Evolutionary conservation across 2,329 filamentous ascomycete genomes (phyloP).

Genomic region (Didymella lethalis): DNA sequence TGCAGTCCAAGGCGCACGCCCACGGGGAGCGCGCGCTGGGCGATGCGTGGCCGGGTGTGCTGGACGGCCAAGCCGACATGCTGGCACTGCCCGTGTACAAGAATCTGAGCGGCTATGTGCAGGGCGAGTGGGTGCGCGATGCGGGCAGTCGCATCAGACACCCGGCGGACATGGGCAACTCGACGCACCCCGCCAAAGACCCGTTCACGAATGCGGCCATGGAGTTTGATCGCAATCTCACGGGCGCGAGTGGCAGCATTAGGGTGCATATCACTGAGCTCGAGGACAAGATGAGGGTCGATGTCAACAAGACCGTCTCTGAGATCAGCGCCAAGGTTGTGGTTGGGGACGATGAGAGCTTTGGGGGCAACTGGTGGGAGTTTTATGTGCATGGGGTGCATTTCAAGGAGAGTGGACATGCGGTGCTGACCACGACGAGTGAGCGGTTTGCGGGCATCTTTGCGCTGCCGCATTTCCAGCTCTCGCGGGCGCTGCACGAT

Average conservation of each 20-base stretch:
- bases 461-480: slow-evolving; percentile 81
- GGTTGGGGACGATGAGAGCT: slow-evolving; percentile 73
- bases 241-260: slow-evolving; percentile 71
- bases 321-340: slow-evolving; percentile 74
- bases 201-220: slow-evolving; percentile 66
- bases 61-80: slow-evolving; percentile 49
- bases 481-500: slow-evolving; percentile 62
- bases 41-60: slow-evolving; percentile 58
- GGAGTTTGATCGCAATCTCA: slow-evolving; percentile 82
- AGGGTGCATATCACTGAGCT: slow-evolving; percentile 71
- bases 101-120: slow-evolving; percentile 79
- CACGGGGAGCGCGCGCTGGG: slow-evolving; percentile 16
- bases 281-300: slow-evolving; percentile 46
- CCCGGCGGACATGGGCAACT: slow-evolving; percentile 56
- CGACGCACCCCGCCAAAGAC: slow-evolving; percentile 68
- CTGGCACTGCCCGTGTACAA: slow-evolving; percentile 70
- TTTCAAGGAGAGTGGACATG: slow-evolving; percentile 79
- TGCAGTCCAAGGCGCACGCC: slow-evolving; percentile 66
- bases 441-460: slow-evolving; percentile 90
- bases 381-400: slow-evolving; percentile 84
- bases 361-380: slow-evolving; percentile 76
- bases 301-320: slow-evolving; percentile 60
- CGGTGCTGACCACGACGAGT: slow-evolving; percentile 87
- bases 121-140: slow-evolving; percentile 76
- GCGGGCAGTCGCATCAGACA: slow-evolving; percentile 58